Evolutionary conservation across 225 moss, liverwort and hornwort genomes (phyloP).

Genomic region (Thuidium tamariscinum): DNA sequence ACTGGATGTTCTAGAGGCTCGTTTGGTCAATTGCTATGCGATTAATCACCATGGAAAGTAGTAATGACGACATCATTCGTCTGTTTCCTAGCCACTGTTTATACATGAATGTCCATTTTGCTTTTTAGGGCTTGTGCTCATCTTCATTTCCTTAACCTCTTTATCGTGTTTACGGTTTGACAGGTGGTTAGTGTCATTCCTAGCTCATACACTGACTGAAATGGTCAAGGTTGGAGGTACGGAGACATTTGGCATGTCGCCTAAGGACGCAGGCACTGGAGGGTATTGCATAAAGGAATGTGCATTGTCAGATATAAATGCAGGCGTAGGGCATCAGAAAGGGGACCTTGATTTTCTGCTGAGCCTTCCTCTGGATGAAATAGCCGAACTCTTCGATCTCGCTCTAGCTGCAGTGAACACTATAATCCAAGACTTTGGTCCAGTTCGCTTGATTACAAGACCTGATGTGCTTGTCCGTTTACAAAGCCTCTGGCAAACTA

Average conservation of each 20-base stretch:
- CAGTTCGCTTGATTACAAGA: background rate
- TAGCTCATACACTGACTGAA: slow-evolving; percentile 22
- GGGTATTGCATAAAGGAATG: background rate
- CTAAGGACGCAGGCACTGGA: background rate
- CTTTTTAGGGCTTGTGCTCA: background rate
- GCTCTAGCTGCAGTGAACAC: slow-evolving; percentile 13
- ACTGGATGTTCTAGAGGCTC: background rate
- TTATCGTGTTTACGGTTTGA: background rate
- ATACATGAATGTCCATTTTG: background rate
- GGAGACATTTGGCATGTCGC: background rate
- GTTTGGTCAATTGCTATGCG: background rate
- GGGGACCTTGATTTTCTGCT: background rate
- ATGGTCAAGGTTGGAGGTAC: background rate
- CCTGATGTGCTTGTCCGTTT: background rate
- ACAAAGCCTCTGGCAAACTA: slow-evolving; percentile 12
- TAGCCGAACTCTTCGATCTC: slow-evolving; percentile 8
- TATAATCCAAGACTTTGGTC: background rate
- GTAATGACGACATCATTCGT: background rate
- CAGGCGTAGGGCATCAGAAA: background rate
- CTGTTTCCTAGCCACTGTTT: background rate
- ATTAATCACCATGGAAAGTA: background rate
- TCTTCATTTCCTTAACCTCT: background rate
- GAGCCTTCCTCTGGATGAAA: background rate
- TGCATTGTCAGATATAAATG: background rate
- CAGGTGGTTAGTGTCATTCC: slow-evolving; percentile 47